These are phyloP conservation scores for Bimuria novae-zelandiae DNA, from an alignment of 2,329 filamentous ascomycete genomes.

Conservation along the genomic window DNA sequence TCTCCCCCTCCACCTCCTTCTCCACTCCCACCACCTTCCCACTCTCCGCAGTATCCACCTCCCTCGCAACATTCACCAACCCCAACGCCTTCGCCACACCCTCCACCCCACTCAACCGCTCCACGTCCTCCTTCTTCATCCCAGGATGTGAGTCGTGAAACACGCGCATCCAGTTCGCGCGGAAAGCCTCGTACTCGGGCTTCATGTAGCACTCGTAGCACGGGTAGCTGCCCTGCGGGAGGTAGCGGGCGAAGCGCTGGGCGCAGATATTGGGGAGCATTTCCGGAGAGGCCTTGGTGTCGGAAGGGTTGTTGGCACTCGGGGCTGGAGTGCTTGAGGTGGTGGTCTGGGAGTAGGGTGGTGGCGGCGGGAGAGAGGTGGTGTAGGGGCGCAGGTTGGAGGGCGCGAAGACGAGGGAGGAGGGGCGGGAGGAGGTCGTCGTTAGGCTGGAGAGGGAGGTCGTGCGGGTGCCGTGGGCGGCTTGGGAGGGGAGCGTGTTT, in stretches of 20 bases:
- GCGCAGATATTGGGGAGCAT: constrained; percentile 22
- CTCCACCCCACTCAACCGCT: constrained; percentile 24
- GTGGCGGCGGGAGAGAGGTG: not conserved
- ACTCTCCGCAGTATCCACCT: constrained; percentile 1
- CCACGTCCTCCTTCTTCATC: constrained; percentile 21
- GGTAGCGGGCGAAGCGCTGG: constrained; percentile 25
- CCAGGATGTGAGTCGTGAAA: constrained; percentile 26
- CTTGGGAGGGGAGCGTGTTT: not conserved
- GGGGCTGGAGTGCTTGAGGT: not conserved
- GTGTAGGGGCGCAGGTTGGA: not conserved
- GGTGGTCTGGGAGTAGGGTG: not conserved
- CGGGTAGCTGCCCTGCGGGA: constrained; percentile 22
- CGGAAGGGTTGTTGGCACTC: not conserved
- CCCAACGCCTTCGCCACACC: constrained; percentile 16
- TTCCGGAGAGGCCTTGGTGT: not conserved
- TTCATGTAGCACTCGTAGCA: constrained; percentile 33
- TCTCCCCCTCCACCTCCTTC: not conserved
- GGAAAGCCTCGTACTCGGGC: constrained; percentile 18
- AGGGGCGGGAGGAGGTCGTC: not conserved
- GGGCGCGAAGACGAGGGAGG: not conserved
- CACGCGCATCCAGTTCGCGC: constrained; percentile 20
- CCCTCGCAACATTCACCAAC: constrained; percentile 17
- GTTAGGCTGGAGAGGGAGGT: not conserved
- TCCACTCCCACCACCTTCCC: not conserved
- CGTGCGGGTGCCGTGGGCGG: not conserved